These are phyloP conservation scores for Daldinia caldariorum DNA, from an alignment of 495 filamentous ascomycete species.

Conservation along the genomic window DNA sequence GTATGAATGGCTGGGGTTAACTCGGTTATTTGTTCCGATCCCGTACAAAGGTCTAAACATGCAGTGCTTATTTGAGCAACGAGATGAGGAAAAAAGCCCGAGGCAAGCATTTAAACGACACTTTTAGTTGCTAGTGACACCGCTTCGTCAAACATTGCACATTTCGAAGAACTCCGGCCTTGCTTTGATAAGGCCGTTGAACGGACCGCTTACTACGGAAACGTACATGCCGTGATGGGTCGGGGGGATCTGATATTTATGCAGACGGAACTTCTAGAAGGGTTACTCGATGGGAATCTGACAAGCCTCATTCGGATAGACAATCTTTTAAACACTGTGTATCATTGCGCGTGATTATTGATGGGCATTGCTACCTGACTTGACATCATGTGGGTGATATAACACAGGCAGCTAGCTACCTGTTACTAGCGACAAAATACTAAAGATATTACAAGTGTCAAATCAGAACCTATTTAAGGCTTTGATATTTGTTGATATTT, in stretches of 20 bases:
- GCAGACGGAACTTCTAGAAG: slow-evolving; percentile 37
- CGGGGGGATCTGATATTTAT: slow-evolving; percentile 31
- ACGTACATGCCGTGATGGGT: slow-evolving; percentile 32
- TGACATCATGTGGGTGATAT: too few relatives aligned
- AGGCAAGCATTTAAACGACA: not conserved
- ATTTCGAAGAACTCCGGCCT: slow-evolving; percentile 5
- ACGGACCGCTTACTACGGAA: slow-evolving; percentile 7
- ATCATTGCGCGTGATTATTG: not conserved
- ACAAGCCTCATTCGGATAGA: slow-evolving; percentile 15
- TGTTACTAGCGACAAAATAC: not conserved
- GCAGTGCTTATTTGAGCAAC: not conserved
- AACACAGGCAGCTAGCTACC: too few relatives aligned
- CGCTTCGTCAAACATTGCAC: slow-evolving; percentile 1
- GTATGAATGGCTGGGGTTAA: slow-evolving; percentile 8
- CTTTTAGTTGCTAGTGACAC: not conserved
- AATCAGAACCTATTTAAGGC: too few relatives aligned
- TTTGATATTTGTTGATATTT: too few relatives aligned
- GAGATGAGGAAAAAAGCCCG: slow-evolving; percentile 3
- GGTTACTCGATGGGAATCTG: slow-evolving; percentile 13
- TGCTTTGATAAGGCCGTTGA: slow-evolving; percentile 2
- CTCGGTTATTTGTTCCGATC: slow-evolving; percentile 22
- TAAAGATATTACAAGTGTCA: not conserved
- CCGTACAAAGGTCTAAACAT: slow-evolving; percentile 2
- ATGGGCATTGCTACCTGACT: not conserved
- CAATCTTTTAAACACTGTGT: slow-evolving; percentile 15